Conservation (phyloP, 2,329 filamentous ascomycete species). For the Aspergillus sp. region DNA sequence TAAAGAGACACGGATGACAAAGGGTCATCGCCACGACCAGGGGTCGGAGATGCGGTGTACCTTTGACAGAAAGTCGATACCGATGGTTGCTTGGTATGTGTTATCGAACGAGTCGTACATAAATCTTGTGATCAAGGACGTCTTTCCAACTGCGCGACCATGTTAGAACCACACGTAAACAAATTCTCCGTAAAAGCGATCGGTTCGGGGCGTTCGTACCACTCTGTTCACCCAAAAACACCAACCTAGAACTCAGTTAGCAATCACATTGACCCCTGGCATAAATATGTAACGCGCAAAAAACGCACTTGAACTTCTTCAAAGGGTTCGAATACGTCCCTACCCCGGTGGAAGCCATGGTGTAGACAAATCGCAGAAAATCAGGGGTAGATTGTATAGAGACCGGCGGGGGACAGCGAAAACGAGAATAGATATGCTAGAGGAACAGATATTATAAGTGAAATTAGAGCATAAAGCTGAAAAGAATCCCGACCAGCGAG, state of each 20-base stretch:
- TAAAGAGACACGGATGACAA: not conserved
- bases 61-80: slow-evolving; percentile 99
- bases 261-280: slow-evolving; percentile 3
- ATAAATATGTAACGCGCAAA: not conserved
- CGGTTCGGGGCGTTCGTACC: slow-evolving; percentile 53
- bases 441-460: slow-evolving; percentile 1
- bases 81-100: slow-evolving; percentile 98
- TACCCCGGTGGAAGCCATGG: slow-evolving; percentile 69
- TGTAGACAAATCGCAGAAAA: slow-evolving; percentile 29
- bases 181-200: not conserved
- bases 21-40: not conserved
- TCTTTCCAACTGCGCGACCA: slow-evolving; percentile 74
- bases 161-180: slow-evolving; percentile 11
- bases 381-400: slow-evolving; percentile 24
- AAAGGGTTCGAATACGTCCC: slow-evolving; percentile 96
- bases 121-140: slow-evolving; percentile 95
- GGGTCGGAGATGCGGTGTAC: slow-evolving; percentile 40
- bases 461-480: not conserved
- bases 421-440: slow-evolving; percentile 1
- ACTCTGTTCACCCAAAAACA: slow-evolving; percentile 97
- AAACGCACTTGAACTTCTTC: slow-evolving; percentile 96
- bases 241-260: slow-evolving; percentile 57
- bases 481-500: not conserved
- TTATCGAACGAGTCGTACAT: slow-evolving; percentile 99
- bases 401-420: slow-evolving; percentile 5